Evolutionary conservation across 371 early-diverging fungal species (phyloP).

Genomic region (Actinomucor elegans): DNA sequence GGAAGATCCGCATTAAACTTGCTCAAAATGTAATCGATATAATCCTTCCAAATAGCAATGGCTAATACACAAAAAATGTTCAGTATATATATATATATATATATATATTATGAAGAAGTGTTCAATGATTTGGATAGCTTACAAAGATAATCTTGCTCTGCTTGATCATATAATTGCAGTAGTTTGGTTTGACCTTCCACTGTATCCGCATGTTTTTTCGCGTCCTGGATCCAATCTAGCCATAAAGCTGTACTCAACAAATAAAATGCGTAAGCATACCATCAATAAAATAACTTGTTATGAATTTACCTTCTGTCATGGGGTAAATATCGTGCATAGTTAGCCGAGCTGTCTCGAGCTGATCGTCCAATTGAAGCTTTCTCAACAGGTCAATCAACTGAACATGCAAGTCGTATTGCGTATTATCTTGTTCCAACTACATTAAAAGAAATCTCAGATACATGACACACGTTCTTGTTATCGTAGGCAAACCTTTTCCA

Average conservation of each 20-base stretch:
- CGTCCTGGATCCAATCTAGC: conserved; percentile 69
- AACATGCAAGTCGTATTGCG: conserved; percentile 38
- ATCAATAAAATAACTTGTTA: too few relatives aligned
- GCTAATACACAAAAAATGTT: too few relatives aligned
- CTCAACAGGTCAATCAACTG: conserved; percentile 28
- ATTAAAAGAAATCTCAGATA: neutral
- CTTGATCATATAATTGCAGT: conserved; percentile 41
- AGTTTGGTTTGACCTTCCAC: conserved; percentile 42
- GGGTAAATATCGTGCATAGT: conserved; percentile 61
- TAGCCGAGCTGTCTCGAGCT: conserved; percentile 52
- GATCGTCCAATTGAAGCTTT: conserved; percentile 31
- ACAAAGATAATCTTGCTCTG: conserved; percentile 64
- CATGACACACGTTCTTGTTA: neutral
- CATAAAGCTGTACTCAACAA: conserved; percentile 51
- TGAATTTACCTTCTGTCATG: conserved; percentile 56
- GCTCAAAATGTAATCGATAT: conserved; percentile 43
- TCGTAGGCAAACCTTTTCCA: conserved; percentile 22
- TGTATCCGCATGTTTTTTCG: conserved; percentile 31
- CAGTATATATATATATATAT: too few relatives aligned
- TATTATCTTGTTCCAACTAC: conserved; percentile 31
- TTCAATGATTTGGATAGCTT: too few relatives aligned
- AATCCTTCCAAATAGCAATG: conserved; percentile 59
- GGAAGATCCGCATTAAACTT: conserved; percentile 29
- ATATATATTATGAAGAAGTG: too few relatives aligned
- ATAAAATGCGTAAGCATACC: too few relatives aligned